Conservation (phyloP, 2,329 filamentous ascomycete species). For the Didymellaceae sp. region DNA sequence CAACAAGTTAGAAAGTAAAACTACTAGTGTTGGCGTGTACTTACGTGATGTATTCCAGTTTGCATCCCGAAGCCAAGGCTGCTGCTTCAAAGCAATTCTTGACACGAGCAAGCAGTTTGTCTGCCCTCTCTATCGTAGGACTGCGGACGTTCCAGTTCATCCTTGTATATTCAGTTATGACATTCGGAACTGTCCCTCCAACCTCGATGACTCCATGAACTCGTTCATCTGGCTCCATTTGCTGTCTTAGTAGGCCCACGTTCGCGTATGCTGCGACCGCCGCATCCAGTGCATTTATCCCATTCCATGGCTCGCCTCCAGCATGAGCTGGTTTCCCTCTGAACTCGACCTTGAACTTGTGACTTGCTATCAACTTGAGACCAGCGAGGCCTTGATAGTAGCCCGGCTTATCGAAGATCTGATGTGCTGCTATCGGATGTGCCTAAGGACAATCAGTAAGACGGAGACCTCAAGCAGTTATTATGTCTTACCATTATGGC, state of each 20-base stretch:
- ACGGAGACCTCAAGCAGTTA: too few relatives aligned
- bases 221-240: slow-evolving; percentile 24
- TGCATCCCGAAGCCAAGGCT: slow-evolving; percentile 26
- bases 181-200: slow-evolving; percentile 19
- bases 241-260: slow-evolving; percentile 32
- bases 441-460: slow-evolving; percentile 7
- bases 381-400: slow-evolving; percentile 22
- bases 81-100: slow-evolving; percentile 41
- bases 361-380: slow-evolving; percentile 21
- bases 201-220: slow-evolving; percentile 23
- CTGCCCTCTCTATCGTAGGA: slow-evolving; percentile 38
- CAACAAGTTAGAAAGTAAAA: background rate
- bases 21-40: slow-evolving; percentile 1
- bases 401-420: slow-evolving; percentile 24
- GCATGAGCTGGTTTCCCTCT: slow-evolving; percentile 46
- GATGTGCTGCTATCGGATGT: slow-evolving; percentile 29
- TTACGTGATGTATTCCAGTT: slow-evolving; percentile 46
- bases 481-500: slow-evolving; percentile 20
- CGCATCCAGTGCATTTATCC: slow-evolving; percentile 52
- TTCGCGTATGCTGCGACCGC: slow-evolving; percentile 45
- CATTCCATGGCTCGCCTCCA: slow-evolving; percentile 49
- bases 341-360: slow-evolving; percentile 33
- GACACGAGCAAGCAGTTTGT: slow-evolving; percentile 36
- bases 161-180: slow-evolving; percentile 45
- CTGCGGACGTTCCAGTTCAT: slow-evolving; percentile 52